Evolutionary conservation across 106 monocot genomes (phyloP), one percentile per base, ranked within the genome.

Genomic region (Allium fistulosum): DNA sequence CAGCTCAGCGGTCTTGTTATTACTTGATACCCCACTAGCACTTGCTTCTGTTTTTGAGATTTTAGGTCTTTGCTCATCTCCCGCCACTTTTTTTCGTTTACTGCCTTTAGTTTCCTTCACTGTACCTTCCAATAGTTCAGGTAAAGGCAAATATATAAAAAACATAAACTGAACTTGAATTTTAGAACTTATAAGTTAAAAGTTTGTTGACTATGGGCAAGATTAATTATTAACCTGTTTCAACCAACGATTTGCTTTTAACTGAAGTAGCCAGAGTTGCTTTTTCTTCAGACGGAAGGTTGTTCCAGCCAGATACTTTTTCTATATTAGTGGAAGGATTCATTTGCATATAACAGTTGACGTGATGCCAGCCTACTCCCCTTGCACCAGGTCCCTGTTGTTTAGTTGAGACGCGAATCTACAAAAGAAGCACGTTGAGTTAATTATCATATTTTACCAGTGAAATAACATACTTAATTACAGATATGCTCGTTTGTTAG

Each of bases 331-430:
- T 51, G 15, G 93, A 85, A 62, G 92, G 97, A 48, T 63, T 83
- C 62, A 92, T 75, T 47, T 83, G 78, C 17, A 75, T 53, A 66
- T 87, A 93, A 67, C 97, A 99, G 53, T 77, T 76, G 60, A 68
- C 65, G 71, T 99, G 97, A 62, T 87, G 76, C 89, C 93, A 99
- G 46, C 71, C 57, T 51, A 88, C 15, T 55, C 85, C 78, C 59
- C 66, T 83, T 14, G 85, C 59, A 59, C 90, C 85, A 68, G 80
- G 78, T 51, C 90, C 97, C 55, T 84, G 81, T 55, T 74, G 82
- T 66, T 90, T 92, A 51, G 77, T 74, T 59, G 92, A 99, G 62
- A 93, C 73, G 53, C 97, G 89, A 49, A 99, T 78, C 97, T 99
- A 77, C 16, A 78, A 12, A 62, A 48, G 26, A 65, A 69, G 28